phyloP scores from a whole-genome alignment of 495 filamentous ascomycete genomes.

The Trichoderma parareesei region DNA sequence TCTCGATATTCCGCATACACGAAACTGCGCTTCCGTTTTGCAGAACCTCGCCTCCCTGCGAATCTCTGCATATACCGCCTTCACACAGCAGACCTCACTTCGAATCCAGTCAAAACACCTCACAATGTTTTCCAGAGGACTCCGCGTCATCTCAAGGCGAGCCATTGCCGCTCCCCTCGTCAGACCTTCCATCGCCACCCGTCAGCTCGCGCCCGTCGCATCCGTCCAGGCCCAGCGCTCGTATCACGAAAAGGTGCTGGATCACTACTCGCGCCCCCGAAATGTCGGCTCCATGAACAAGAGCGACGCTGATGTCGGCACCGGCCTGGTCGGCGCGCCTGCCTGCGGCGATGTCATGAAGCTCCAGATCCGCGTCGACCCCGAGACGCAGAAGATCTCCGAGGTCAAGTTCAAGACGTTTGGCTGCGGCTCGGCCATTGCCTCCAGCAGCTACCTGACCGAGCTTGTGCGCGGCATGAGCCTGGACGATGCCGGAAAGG shows the following conservation, averaged over 20 bases:
- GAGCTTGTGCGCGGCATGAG: constrained; percentile 79
- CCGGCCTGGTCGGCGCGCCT: constrained; percentile 93
- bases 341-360: constrained; percentile 97
- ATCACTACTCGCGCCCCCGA: constrained; percentile 88
- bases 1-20: background rate
- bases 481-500: constrained; percentile 78
- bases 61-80: background rate
- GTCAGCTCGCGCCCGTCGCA: constrained; percentile 29
- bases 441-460: constrained; percentile 76
- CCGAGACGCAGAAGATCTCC: constrained; percentile 75
- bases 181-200: constrained; percentile 20
- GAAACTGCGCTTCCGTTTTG: background rate
- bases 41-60: background rate
- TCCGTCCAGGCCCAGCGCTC: constrained; percentile 34
- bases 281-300: constrained; percentile 93
- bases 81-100: background rate
- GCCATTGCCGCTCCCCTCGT: constrained; percentile 19
- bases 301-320: constrained; percentile 81
- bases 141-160: constrained; percentile 23
- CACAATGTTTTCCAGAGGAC: constrained; percentile 29
- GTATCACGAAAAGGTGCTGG: constrained; percentile 64
- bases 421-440: constrained; percentile 93
- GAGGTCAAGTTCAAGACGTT: constrained; percentile 93
- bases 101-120: constrained; percentile 9
- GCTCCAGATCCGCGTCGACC: constrained; percentile 95